Evolutionary conservation across 352 stramenopile species (phyloP).

Genomic region (Phytophthora cryptogea): DNA sequence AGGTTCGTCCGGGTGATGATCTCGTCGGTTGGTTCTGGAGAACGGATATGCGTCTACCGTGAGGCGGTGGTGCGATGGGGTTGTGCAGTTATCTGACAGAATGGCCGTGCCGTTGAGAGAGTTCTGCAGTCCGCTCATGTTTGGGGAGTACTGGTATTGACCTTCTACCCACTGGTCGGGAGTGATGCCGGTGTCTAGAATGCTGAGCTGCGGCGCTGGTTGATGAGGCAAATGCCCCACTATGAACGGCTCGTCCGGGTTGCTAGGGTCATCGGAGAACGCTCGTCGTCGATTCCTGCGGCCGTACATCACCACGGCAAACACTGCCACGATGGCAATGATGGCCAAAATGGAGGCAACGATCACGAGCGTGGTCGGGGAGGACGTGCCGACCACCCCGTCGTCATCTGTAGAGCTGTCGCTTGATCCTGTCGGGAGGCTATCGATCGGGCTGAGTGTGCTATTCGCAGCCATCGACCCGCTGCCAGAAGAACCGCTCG

Average conservation of each 20-base stretch:
- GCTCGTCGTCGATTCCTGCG: slow-evolving; percentile 29
- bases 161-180: slow-evolving; percentile 39
- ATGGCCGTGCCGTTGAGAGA: slow-evolving; percentile 42
- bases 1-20: slow-evolving; percentile 8
- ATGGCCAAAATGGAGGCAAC: slow-evolving; percentile 31
- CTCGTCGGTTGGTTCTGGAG: slow-evolving; percentile 17
- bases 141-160: slow-evolving; percentile 39
- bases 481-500: slow-evolving; percentile 17
- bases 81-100: slow-evolving; percentile 46
- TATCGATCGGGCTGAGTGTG: slow-evolving; percentile 21
- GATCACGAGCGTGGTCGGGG: slow-evolving; percentile 27
- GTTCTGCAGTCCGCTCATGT: slow-evolving; percentile 32
- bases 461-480: slow-evolving; percentile 16
- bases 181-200: slow-evolving; percentile 40
- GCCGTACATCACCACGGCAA: slow-evolving; percentile 32
- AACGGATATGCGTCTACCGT: slow-evolving; percentile 39
- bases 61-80: slow-evolving; percentile 25
- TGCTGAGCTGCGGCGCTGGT: slow-evolving; percentile 26
- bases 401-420: slow-evolving; percentile 14
- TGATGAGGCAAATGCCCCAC: slow-evolving; percentile 29
- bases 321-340: slow-evolving; percentile 32
- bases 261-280: slow-evolving; percentile 24
- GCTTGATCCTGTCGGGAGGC: slow-evolving; percentile 30
- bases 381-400: slow-evolving; percentile 21
- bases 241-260: slow-evolving; percentile 32